Base-by-base conservation (phyloP, 2,329 filamentous ascomycete genomes). In the Claviceps monticola region DNA sequence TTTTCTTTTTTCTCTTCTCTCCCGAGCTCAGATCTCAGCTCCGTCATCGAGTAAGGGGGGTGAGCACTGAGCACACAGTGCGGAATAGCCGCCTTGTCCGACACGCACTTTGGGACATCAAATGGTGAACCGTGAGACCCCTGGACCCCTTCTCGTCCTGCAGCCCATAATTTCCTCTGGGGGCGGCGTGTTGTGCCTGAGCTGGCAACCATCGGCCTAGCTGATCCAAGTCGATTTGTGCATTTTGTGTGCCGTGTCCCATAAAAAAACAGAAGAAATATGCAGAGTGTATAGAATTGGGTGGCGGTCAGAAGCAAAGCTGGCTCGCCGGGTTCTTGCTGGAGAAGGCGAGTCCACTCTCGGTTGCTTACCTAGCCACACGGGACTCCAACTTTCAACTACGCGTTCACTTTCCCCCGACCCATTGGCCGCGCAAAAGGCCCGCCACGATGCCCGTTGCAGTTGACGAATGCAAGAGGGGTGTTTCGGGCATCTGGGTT, bases 91-190 rank as follows among this genome's bases (percentile, higher is more conserved):
- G 19, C 14, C 23, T 7, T 41, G 16, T 21, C 14, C 14, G 36
- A 26, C 3, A 44, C 21, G 37, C 21, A 11, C 17, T 17, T 41
- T n/a, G 13, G 34, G 16, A 49, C 11, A 16, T 17, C 19, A 23
- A 45, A 21, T 46, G 26, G 26, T 29, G 8, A 34, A 49, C 39
- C 38, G 44, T n/a, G 13, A 46, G 46, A 44, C 41, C 39, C 51
- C 47, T 39, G 50, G 48, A 4, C 44, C 45, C 46, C 46, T 52
- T 52, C 50, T 45, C 46, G 39, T 52, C 39, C 39, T 49, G 42
- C 48, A 53, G 45, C 29, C 48, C 38, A 51, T 46, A 48, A 48
- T 48, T 48, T 50, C 42, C 14, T 41, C 14, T 36, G 3, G 36
- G 36, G 48, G 45, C 48, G 52, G 44, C 48, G 48, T 46, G 48